Evolutionary conservation across 192 early-diverging fungal genomes (phyloP).

Genomic region (Linnemannia hyalina): DNA sequence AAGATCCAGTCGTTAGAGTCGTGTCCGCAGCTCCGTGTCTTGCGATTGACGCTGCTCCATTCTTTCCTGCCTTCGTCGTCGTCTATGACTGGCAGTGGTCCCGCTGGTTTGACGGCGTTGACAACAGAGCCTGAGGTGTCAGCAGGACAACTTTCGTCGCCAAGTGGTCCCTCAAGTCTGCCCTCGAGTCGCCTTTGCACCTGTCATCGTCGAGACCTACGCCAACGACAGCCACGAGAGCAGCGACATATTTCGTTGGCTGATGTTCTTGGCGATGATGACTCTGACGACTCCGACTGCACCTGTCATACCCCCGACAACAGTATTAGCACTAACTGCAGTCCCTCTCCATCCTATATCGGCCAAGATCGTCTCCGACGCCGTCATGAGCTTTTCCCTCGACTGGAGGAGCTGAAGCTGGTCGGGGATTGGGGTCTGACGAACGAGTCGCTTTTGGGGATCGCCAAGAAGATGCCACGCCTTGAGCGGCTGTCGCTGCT

Average conservation of each 20-base stretch:
- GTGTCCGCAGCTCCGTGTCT: constrained; percentile 29
- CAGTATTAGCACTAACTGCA: not conserved
- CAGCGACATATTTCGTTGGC: not conserved
- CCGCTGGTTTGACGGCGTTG: not conserved
- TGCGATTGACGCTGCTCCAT: constrained; percentile 30
- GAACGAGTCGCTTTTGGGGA: constrained; percentile 23
- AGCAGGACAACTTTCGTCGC: not conserved
- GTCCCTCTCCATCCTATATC: not conserved
- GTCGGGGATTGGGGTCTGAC: constrained; percentile 42
- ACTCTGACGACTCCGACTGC: not conserved
- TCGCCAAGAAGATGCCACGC: constrained; percentile 22
- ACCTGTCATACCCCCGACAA: not conserved
- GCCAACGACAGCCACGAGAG: not conserved
- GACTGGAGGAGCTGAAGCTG: constrained; percentile 33
- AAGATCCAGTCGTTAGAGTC: constrained; percentile 22
- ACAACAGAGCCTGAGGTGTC: not conserved
- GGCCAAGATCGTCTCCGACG: not conserved
- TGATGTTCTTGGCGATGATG: constrained; percentile 1
- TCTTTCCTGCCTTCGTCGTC: constrained; percentile 2
- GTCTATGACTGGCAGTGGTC: not conserved
- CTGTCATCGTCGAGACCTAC: not conserved
- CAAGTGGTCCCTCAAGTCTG: not conserved
- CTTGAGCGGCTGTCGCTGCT: constrained; percentile 32
- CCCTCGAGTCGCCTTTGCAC: not conserved
- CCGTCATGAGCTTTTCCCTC: not conserved